Evolutionary conservation across 164 flowering plant genomes (phyloP).

Genomic region (Vitis vinifera): ASM3070453v1 NC_081819.1:20526001-20526500

Average conservation of each 20-base stretch:
- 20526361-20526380: constrained; percentile 47
- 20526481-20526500: constrained; percentile 50
- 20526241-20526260: constrained; percentile 52
- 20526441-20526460: constrained; percentile 46
- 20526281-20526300: constrained; percentile 29
- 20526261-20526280: constrained; percentile 52
- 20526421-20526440: constrained; percentile 15
- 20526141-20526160: constrained; percentile 67
- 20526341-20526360: constrained; percentile 81
- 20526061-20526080: constrained; percentile 57
- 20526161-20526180: constrained; percentile 32
- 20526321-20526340: constrained; percentile 68
- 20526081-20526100: constrained; percentile 76
- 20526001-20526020: constrained; percentile 45
- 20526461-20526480: constrained; percentile 47
- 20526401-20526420: constrained; percentile 31
- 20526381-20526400: constrained; percentile 31
- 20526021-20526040: constrained; percentile 62
- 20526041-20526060: constrained; percentile 22
- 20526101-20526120: constrained; percentile 57
- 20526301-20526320: constrained; percentile 61
- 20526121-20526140: constrained; percentile 65
- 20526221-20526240: constrained; percentile 26
- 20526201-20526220: constrained; percentile 70
- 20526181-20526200: constrained; percentile 40